A percentile compares a stretch with the other conserved stretches of the same genome.
phyloP scores from a whole-genome alignment of 768 basidiomycete genomes.

The Hygrophorus russula region DNA sequence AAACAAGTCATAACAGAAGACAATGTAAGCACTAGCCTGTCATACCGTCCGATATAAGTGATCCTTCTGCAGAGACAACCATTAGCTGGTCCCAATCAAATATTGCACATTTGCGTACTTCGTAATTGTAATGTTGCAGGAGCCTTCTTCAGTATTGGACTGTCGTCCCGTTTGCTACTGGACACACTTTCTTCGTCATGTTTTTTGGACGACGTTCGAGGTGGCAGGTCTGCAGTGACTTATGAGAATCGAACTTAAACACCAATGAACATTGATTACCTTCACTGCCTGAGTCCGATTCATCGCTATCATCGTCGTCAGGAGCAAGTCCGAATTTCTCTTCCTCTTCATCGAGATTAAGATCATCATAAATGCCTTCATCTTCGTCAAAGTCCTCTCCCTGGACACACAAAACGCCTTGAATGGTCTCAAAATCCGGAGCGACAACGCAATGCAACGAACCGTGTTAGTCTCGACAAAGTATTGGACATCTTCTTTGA shows the following conservation, averaged over 20 bases:
- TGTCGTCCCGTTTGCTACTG: conserved; percentile 67
- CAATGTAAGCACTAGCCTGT: neutral
- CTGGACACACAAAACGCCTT: conserved; percentile 30
- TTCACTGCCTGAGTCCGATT: conserved; percentile 66
- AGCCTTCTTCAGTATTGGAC: conserved; percentile 74
- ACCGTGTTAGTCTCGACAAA: conserved; percentile 96
- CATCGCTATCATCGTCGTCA: conserved; percentile 72
- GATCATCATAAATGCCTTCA: conserved; percentile 94
- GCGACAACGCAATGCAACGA: conserved; percentile 22
- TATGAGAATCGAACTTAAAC: neutral
- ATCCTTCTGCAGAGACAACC: conserved; percentile 39
- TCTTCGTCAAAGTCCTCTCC: conserved; percentile 98
- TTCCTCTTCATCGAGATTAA: conserved; percentile 94
- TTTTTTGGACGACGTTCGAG: conserved; percentile 60
- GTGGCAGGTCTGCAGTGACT: conserved; percentile 43
- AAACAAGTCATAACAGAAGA: conserved; percentile 10
- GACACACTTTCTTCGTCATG: conserved; percentile 70
- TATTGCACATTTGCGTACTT: conserved; percentile 40
- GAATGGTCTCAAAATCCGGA: conserved; percentile 8
- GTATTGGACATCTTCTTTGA: conserved; percentile 93
- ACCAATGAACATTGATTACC: conserved; percentile 27
- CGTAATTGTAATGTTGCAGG: conserved; percentile 48
- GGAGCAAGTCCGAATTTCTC: conserved; percentile 78
- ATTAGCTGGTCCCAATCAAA: conserved; percentile 3
- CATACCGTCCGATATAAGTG: conserved; percentile 47